A percentile compares a stretch with the other conserved stretches of the same genome.
Evolutionary conservation across 768 basidiomycete species (phyloP).

Genomic region (Agaricus bisporus): DNA sequence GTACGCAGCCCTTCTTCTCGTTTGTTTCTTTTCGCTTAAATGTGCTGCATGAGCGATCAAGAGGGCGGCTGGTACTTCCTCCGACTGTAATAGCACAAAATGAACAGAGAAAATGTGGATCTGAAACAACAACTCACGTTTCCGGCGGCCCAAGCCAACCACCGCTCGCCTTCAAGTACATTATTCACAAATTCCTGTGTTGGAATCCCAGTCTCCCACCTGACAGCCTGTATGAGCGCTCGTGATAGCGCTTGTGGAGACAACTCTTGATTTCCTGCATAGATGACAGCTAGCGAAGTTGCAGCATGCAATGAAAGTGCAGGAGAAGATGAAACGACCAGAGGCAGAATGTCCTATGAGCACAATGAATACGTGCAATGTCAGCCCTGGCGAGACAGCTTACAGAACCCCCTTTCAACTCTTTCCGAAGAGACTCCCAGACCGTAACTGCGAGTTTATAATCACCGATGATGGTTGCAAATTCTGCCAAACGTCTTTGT

Average conservation of each 20-base stretch:
- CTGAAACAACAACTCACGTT: slow-evolving; percentile 47
- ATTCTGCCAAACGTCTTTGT: slow-evolving; percentile 88
- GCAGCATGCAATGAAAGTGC: slow-evolving; percentile 54
- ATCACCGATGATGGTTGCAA: slow-evolving; percentile 89
- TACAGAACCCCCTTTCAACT: slow-evolving; percentile 84
- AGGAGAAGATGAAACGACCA: slow-evolving; percentile 64
- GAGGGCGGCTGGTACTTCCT: slow-evolving; percentile 78
- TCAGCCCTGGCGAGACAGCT: slow-evolving; percentile 19
- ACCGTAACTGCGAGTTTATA: slow-evolving; percentile 74
- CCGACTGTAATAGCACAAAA: slow-evolving; percentile 33
- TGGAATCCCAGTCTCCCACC: slow-evolving; percentile 70
- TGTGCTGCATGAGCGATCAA: slow-evolving; percentile 76
- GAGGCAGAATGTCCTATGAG: slow-evolving; percentile 72
- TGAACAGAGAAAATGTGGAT: not conserved
- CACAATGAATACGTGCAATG: not conserved
- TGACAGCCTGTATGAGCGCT: slow-evolving; percentile 60
- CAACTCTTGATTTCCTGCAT: slow-evolving; percentile 38
- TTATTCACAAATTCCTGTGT: slow-evolving; percentile 50
- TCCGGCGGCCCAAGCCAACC: slow-evolving; percentile 83
- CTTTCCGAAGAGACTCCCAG: slow-evolving; percentile 86
- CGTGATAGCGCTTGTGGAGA: slow-evolving; percentile 63
- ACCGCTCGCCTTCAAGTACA: slow-evolving; percentile 69
- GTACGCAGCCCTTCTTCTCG: slow-evolving; percentile 60
- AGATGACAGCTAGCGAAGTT: slow-evolving; percentile 48
- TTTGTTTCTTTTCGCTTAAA: slow-evolving; percentile 51